Evolutionary conservation across 345 rosid genomes (phyloP).

Genomic region (Euclidium syriacum): DNA sequence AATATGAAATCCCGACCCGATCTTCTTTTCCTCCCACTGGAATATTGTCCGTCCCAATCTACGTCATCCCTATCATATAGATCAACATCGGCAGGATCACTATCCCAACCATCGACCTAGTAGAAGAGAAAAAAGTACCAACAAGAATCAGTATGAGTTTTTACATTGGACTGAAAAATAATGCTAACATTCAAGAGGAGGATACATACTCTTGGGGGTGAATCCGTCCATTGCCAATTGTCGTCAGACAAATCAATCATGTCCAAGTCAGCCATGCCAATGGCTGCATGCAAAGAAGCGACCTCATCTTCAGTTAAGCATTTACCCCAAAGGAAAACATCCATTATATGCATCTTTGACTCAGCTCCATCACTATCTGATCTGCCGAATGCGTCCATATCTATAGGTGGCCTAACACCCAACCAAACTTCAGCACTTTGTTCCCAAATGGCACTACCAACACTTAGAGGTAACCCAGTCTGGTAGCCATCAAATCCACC

Average conservation of each 20-base stretch:
- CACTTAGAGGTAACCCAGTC: slow-evolving; percentile 60
- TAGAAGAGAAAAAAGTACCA: slow-evolving; percentile 25
- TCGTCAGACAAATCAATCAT: slow-evolving; percentile 84
- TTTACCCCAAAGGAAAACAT: slow-evolving; percentile 97
- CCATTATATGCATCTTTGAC: slow-evolving; percentile 99
- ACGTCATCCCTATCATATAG: slow-evolving; percentile 95
- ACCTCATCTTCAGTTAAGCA: slow-evolving; percentile 94
- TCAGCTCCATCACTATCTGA: slow-evolving; percentile 99
- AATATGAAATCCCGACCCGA: slow-evolving; percentile 71
- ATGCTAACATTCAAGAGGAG: slow-evolving; percentile 1
- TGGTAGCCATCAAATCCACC: slow-evolving; percentile 95
- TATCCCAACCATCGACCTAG: slow-evolving; percentile 98
- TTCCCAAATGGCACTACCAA: slow-evolving; percentile 75
- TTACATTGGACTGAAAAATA: slow-evolving; percentile 2
- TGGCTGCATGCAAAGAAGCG: slow-evolving; percentile 70
- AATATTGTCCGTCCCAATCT: slow-evolving; percentile 98
- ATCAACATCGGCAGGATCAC: slow-evolving; percentile 97
- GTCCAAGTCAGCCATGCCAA: slow-evolving; percentile 64
- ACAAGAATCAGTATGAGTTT: slow-evolving; percentile 14
- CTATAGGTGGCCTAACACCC: slow-evolving; percentile 92
- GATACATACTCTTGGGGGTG: slow-evolving; percentile 82
- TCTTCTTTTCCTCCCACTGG: slow-evolving; percentile 93
- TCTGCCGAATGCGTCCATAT: slow-evolving; percentile 94
- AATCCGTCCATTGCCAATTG: slow-evolving; percentile 97
- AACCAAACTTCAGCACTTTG: slow-evolving; percentile 89